Conservation (phyloP, 352 stramenopile genomes). For the Globisporangium apiculatum region DNA sequence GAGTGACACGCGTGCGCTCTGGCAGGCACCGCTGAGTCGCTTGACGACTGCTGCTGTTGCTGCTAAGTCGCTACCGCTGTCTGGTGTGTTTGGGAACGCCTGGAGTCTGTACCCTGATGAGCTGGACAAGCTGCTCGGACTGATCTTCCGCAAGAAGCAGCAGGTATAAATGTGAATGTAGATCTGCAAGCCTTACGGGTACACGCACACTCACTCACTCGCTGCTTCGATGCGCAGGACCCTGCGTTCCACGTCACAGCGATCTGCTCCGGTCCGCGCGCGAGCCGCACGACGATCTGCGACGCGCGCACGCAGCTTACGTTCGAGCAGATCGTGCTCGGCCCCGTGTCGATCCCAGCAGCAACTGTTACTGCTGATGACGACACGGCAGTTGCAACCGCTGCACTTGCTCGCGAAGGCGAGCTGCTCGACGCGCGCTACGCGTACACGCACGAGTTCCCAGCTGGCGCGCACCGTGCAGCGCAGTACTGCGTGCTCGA, state of each 20-base stretch:
- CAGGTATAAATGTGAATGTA: constrained; percentile 14
- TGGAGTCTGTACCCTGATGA: constrained; percentile 41
- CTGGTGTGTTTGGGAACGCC: not conserved
- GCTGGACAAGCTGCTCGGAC: constrained; percentile 20
- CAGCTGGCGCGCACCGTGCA: constrained; percentile 1
- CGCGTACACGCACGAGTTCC: constrained; percentile 21
- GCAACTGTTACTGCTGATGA: not conserved
- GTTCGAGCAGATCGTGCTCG: constrained; percentile 46
- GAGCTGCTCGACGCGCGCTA: constrained; percentile 8
- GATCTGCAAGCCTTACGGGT: too few relatives aligned
- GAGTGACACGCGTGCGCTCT: constrained; percentile 15
- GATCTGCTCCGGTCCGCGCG: constrained; percentile 28
- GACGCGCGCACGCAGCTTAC: constrained; percentile 16
- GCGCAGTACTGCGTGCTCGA: constrained; percentile 43
- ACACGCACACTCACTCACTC: not conserved
- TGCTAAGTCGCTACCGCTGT: not conserved
- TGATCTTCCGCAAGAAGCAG: constrained; percentile 30
- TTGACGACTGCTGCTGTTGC: not conserved
- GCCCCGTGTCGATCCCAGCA: constrained; percentile 19
- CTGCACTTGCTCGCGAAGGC: not conserved
- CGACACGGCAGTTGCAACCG: not conserved
- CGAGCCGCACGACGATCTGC: constrained; percentile 27
- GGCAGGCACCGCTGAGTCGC: not conserved
- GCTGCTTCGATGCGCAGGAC: not conserved
- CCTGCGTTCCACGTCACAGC: constrained; percentile 31